A percentile compares a stretch with the other conserved stretches of the same genome.
Evolutionary conservation across 2,329 filamentous ascomycete genomes (phyloP).

Genomic region (Aureobasidium uvarum): DNA sequence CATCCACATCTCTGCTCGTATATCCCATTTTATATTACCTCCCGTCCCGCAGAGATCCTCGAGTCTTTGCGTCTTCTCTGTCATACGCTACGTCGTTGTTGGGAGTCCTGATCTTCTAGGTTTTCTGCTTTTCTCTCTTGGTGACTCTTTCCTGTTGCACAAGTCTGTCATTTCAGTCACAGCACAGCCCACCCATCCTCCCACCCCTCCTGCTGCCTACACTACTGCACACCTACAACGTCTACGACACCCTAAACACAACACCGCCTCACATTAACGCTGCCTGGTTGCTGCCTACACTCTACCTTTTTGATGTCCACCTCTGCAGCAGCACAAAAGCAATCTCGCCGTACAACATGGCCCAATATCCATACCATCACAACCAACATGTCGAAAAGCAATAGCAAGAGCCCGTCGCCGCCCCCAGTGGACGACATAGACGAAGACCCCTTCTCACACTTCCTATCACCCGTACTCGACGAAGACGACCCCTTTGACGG

Average conservation of each 20-base stretch:
- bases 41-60: slow-evolving; percentile 9
- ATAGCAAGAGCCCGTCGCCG: slow-evolving; percentile 4
- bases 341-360: slow-evolving; percentile 29
- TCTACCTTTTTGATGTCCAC: slow-evolving; percentile 28
- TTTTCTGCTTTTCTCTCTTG: not conserved
- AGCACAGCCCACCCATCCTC: slow-evolving; percentile 19
- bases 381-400: slow-evolving; percentile 26
- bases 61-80: slow-evolving; percentile 10
- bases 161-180: slow-evolving; percentile 25
- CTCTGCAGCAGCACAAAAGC: slow-evolving; percentile 26
- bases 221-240: slow-evolving; percentile 17
- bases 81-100: slow-evolving; percentile 12
- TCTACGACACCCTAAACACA: slow-evolving; percentile 7
- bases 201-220: slow-evolving; percentile 10
- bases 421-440: slow-evolving; percentile 40
- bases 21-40: slow-evolving; percentile 21
- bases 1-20: slow-evolving; percentile 9
- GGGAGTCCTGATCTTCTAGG: slow-evolving; percentile 22
- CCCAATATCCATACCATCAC: slow-evolving; percentile 28
- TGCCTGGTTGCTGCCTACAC: slow-evolving; percentile 18
- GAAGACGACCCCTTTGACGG: slow-evolving; percentile 43
- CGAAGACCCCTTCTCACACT: slow-evolving; percentile 46
- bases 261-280: slow-evolving; percentile 13
- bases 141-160: slow-evolving; percentile 11
- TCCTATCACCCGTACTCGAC: slow-evolving; percentile 44